Conservation (phyloP, 2,329 filamentous ascomycete species). For the Verticillium albo-atrum region DNA sequence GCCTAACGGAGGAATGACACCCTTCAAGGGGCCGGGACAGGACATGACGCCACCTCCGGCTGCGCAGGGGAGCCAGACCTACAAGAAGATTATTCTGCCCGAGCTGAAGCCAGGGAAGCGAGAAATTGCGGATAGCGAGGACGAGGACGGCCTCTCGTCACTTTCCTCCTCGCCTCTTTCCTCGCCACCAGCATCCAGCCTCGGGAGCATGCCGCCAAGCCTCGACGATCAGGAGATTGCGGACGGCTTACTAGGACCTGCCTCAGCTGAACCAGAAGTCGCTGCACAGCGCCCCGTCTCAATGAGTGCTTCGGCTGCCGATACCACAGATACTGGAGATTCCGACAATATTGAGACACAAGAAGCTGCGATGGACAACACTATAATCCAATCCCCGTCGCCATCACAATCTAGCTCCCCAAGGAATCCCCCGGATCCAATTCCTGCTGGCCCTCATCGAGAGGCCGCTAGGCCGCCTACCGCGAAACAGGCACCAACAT, state of each 20-base stretch:
- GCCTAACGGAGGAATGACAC: neutral
- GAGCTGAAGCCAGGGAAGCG: slow-evolving; percentile 10
- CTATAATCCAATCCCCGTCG: too few species aligned
- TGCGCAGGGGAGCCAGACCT: neutral
- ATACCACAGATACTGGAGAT: too few species aligned
- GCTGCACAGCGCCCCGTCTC: too few species aligned
- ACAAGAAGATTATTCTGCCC: slow-evolving; percentile 1
- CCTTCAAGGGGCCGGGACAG: neutral
- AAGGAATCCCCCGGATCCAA: too few species aligned
- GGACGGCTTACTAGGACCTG: neutral
- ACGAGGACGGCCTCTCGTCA: slow-evolving; percentile 26
- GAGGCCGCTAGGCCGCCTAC: too few species aligned
- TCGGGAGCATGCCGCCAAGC: neutral
- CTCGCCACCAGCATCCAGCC: slow-evolving; percentile 11
- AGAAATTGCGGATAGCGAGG: slow-evolving; percentile 34
- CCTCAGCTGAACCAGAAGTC: neutral
- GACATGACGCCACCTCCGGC: neutral
- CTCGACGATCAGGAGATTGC: neutral
- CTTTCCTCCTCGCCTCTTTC: slow-evolving; percentile 7
- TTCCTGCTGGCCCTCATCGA: too few species aligned
- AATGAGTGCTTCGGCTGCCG: too few species aligned
- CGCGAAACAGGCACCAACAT: too few species aligned
- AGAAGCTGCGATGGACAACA: too few species aligned
- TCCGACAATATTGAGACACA: too few species aligned
- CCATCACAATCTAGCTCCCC: too few species aligned